These are phyloP conservation scores for Penicillium sp. DNA, from an alignment of 2,329 filamentous ascomycete genomes.

Conservation along the genomic window DNA sequence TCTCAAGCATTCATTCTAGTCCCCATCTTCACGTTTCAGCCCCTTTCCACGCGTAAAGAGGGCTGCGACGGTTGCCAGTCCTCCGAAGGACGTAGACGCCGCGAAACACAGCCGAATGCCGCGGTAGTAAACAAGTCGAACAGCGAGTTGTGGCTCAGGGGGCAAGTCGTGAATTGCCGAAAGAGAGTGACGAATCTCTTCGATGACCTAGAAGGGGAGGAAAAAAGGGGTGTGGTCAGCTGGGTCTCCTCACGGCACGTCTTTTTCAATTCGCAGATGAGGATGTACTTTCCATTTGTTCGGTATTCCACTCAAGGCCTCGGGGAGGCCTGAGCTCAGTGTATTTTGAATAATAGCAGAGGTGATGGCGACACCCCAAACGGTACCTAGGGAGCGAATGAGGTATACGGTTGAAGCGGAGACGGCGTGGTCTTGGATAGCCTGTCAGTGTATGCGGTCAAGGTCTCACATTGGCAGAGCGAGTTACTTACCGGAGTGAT, in stretches of 20 bases:
- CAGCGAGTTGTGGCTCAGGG: slow-evolving; percentile 60
- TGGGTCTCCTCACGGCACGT: slow-evolving; percentile 15
- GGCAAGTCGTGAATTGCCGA: slow-evolving; percentile 59
- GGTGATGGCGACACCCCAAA: slow-evolving; percentile 67
- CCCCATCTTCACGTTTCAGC: slow-evolving; percentile 22
- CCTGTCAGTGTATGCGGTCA: background rate
- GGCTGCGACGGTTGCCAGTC: slow-evolving; percentile 54
- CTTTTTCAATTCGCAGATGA: slow-evolving; percentile 18
- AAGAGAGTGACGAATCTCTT: slow-evolving; percentile 65
- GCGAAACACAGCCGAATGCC: slow-evolving; percentile 61
- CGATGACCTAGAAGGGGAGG: slow-evolving; percentile 55
- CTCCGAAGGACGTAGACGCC: slow-evolving; percentile 57
- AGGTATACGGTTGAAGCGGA: slow-evolving; percentile 66
- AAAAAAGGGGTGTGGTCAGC: slow-evolving; percentile 30
- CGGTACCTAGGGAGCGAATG: slow-evolving; percentile 64
- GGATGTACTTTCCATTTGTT: slow-evolving; percentile 61
- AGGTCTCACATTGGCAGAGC: background rate
- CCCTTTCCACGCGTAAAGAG: slow-evolving; percentile 51
- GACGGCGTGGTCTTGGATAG: slow-evolving; percentile 61
- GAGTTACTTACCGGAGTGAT: slow-evolving; percentile 57
- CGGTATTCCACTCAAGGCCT: slow-evolving; percentile 58
- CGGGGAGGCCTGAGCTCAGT: slow-evolving; percentile 58
- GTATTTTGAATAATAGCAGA: slow-evolving; percentile 67
- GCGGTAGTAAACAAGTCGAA: slow-evolving; percentile 63
- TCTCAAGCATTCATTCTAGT: background rate